A percentile compares a stretch with the other conserved stretches of the same genome.
phyloP scores from a whole-genome alignment of 441 rosid species.

The Euphorbia celastroides region DNA sequence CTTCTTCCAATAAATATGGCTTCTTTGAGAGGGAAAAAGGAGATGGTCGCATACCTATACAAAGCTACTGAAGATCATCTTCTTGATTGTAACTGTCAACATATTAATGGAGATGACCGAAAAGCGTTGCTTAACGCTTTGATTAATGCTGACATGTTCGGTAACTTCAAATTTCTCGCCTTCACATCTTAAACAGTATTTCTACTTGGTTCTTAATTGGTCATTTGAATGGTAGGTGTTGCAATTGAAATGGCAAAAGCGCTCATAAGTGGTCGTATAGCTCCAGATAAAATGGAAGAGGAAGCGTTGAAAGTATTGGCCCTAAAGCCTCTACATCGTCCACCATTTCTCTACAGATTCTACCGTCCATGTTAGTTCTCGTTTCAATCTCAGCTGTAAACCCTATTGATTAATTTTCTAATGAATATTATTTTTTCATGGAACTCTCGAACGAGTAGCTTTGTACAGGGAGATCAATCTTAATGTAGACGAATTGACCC shows the following conservation, averaged over 20 bases:
- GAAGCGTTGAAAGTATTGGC: constrained; percentile 14
- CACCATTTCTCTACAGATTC: not conserved
- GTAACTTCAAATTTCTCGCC: not conserved
- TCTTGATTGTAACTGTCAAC: no score
- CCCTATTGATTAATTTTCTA: not conserved
- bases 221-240: not conserved
- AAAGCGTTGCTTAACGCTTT: not conserved
- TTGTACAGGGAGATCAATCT: not conserved
- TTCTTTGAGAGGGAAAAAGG: constrained; percentile 10
- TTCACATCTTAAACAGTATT: no score
- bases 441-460: not conserved
- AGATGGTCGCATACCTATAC: constrained; percentile 11
- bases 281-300: not conserved
- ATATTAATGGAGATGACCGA: not conserved
- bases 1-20: constrained; percentile 17
- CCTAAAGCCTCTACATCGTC: not conserved
- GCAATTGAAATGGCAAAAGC: not conserved
- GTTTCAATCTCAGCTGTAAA: not conserved
- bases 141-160: constrained; percentile 1
- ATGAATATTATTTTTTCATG: no score
- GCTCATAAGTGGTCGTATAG: not conserved
- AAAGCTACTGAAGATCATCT: not conserved
- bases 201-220: no score
- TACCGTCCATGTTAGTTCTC: not conserved
- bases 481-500: not conserved